phyloP scores from a whole-genome alignment of 345 rosid species.

The Hypericum androsaemum region DNA sequence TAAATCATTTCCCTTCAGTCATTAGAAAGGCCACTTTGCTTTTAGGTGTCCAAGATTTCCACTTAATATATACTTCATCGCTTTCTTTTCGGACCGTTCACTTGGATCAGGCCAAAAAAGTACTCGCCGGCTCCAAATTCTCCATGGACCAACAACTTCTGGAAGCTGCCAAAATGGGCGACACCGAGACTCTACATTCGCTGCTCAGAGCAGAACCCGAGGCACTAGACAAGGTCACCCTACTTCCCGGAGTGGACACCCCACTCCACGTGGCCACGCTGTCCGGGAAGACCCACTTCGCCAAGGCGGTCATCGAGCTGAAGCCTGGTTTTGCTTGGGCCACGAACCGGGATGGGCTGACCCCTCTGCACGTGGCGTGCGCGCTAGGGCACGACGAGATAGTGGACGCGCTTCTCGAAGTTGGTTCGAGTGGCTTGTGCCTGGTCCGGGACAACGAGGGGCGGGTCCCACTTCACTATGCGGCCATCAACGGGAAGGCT shows the following conservation, averaged over 20 bases:
- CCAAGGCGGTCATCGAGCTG: not conserved
- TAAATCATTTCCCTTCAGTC: too few species aligned
- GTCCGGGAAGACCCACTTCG: slow-evolving; percentile 10
- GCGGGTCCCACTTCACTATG: slow-evolving; percentile 6
- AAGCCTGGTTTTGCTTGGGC: slow-evolving; percentile 8
- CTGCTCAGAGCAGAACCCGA: too few species aligned
- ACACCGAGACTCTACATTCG: too few species aligned
- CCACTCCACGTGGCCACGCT: slow-evolving; percentile 11
- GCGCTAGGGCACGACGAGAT: slow-evolving; percentile 9
- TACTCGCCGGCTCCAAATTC: too few species aligned
- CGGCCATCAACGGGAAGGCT: slow-evolving; percentile 15
- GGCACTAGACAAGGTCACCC: too few species aligned
- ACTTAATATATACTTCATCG: too few species aligned
- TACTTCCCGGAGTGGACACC: not conserved
- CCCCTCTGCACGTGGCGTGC: slow-evolving; percentile 13
- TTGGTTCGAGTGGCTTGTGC: not conserved
- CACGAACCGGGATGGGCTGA: slow-evolving; percentile 8
- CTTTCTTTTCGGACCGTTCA: too few species aligned
- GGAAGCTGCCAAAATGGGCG: too few species aligned
- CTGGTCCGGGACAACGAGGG: slow-evolving; percentile 7
- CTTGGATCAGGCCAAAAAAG: too few species aligned
- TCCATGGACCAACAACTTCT: too few species aligned
- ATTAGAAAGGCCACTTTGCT: too few species aligned
- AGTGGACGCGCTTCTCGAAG: slow-evolving; percentile 4
- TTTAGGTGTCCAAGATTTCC: too few species aligned